These are phyloP conservation scores for Capsicum baccatum DNA, from an alignment of 257 asterid species.

Conservation along the genomic window DNA sequence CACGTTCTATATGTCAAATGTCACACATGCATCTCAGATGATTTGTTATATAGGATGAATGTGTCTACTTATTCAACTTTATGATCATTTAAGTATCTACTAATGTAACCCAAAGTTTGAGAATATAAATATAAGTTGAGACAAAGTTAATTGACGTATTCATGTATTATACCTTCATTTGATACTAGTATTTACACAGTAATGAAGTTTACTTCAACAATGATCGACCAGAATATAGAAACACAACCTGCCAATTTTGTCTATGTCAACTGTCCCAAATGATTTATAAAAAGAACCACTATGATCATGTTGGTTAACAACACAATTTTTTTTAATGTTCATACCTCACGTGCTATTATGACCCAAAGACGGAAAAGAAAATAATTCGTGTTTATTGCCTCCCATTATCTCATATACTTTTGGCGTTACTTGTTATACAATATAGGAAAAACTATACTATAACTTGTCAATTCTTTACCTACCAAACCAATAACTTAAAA, in stretches of 20 bases:
- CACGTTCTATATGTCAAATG: too few species aligned
- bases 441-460: neutral
- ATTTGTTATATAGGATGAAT: too few species aligned
- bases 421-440: neutral
- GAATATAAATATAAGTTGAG: too few species aligned
- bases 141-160: too few species aligned
- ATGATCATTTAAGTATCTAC: too few species aligned
- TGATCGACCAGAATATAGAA: neutral
- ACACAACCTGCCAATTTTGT: neutral
- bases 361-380: neutral
- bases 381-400: neutral
- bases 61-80: too few species aligned
- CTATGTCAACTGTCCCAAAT: neutral
- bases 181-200: too few species aligned
- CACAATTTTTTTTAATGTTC: neutral
- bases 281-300: neutral
- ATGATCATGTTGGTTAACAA: neutral
- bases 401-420: neutral
- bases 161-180: too few species aligned
- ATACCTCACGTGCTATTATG: neutral
- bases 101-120: too few species aligned
- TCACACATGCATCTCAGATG: too few species aligned
- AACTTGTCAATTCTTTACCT: neutral
- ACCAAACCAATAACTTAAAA: neutral
- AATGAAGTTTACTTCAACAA: neutral